These are phyloP conservation scores for Fabrea salina DNA, from an alignment of 169 alveolate genomes.

Conservation along the genomic window DNA sequence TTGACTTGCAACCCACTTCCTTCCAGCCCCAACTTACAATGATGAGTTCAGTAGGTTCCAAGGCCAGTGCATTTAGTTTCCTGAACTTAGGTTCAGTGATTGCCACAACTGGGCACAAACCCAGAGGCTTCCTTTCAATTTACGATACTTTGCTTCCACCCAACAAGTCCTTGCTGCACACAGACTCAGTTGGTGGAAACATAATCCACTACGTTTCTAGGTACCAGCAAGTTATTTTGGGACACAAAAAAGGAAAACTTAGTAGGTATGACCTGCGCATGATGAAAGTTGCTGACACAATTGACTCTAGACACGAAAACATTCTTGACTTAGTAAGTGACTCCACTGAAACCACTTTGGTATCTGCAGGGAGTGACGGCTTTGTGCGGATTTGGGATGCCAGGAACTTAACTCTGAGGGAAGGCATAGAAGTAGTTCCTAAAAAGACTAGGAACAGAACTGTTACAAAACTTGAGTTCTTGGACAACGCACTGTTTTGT, in stretches of 20 bases:
- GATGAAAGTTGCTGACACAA: not conserved
- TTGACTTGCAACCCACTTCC: slow-evolving; percentile 14
- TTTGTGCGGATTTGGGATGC: slow-evolving; percentile 14
- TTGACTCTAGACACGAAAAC: not conserved
- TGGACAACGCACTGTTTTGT: not conserved
- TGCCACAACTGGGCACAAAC: slow-evolving; percentile 1
- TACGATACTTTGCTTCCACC: slow-evolving; percentile 26
- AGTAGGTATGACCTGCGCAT: slow-evolving; percentile 5
- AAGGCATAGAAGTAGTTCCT: not conserved
- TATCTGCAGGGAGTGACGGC: slow-evolving; percentile 12
- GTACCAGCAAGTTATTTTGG: slow-evolving; percentile 14
- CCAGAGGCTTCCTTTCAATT: slow-evolving; percentile 13
- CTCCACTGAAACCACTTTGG: not conserved
- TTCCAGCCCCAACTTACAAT: slow-evolving; percentile 5
- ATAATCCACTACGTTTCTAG: not conserved
- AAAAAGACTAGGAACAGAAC: not conserved
- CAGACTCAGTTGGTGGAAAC: not conserved
- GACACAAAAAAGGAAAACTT: slow-evolving; percentile 10
- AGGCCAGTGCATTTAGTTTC: not conserved
- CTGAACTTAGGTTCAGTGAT: slow-evolving; percentile 21
- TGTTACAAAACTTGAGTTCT: not conserved
- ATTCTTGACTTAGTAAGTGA: not conserved
- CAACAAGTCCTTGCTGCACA: not conserved
- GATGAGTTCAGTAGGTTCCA: not conserved
- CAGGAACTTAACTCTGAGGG: not conserved